A percentile compares a stretch with the other conserved stretches of the same genome.
Evolutionary conservation across 768 basidiomycete genomes (phyloP).

Genomic region (Pulveroboletus sp.): DNA sequence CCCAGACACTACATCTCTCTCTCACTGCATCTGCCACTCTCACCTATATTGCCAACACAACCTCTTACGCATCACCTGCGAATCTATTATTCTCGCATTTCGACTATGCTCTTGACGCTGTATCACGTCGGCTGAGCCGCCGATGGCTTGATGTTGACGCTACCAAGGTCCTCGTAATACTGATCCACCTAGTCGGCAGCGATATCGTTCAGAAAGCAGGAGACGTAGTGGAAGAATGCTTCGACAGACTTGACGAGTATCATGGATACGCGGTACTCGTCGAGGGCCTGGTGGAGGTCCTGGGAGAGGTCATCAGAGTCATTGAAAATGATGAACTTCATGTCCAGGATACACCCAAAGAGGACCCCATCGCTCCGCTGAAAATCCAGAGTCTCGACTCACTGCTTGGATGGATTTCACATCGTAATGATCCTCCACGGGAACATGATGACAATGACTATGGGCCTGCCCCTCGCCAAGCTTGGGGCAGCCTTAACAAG

Average conservation of each 20-base stretch:
- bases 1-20: constrained; percentile 60
- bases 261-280: constrained; percentile 89
- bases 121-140: constrained; percentile 76
- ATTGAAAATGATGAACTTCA: constrained; percentile 53
- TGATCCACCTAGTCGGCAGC: constrained; percentile 81
- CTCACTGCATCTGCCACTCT: constrained; percentile 75
- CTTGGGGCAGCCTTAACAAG: constrained; percentile 45
- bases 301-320: constrained; percentile 79
- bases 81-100: constrained; percentile 92
- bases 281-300: constrained; percentile 81
- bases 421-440: constrained; percentile 34
- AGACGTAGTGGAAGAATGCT: constrained; percentile 96
- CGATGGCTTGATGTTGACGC: constrained; percentile 84
- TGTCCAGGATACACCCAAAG: constrained; percentile 18
- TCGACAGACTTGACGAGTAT: constrained; percentile 92
- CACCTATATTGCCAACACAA: constrained; percentile 60
- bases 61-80: constrained; percentile 83
- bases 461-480: constrained; percentile 53
- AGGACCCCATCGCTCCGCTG: constrained; percentile 14
- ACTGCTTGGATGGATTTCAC: constrained; percentile 64
- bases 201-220: constrained; percentile 86
- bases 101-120: constrained; percentile 90
- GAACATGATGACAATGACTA: constrained; percentile 46
- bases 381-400: constrained; percentile 38
- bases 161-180: constrained; percentile 78